phyloP scores from a whole-genome alignment of 176 grass and related monocot species.

The Eremochloa ophiuroides region DNA sequence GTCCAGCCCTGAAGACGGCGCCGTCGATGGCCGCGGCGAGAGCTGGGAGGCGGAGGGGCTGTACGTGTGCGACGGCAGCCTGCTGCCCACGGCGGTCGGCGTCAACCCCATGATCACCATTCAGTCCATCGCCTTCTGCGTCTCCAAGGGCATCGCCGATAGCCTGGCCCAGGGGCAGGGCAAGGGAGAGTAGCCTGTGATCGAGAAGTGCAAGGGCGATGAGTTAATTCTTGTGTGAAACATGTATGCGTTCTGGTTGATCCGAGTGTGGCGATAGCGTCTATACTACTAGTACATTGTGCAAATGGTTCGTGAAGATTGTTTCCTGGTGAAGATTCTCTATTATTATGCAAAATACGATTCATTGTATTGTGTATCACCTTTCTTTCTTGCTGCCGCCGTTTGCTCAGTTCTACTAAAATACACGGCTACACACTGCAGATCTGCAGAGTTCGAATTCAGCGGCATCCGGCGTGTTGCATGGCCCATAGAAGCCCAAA shows the following conservation, averaged over 20 bases:
- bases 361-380: neutral
- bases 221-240: neutral
- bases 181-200: neutral
- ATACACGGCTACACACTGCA: no score
- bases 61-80: constrained; percentile 76
- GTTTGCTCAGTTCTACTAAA: neutral
- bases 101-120: constrained; percentile 95
- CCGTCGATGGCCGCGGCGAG: constrained; percentile 60
- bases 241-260: neutral
- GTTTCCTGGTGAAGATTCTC: neutral
- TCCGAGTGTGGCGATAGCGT: neutral
- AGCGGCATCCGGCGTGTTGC: no score
- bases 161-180: constrained; percentile 11
- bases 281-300: neutral
- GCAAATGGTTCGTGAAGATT: neutral
- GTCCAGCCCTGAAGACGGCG: constrained; percentile 33
- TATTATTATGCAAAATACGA: neutral
- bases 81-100: constrained; percentile 66
- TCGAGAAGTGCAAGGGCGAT: neutral
- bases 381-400: neutral
- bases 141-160: constrained; percentile 51
- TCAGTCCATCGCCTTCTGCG: constrained; percentile 60
- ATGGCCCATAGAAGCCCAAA: no score
- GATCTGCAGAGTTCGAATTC: no score
- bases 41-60: constrained; percentile 79